Evolutionary conservation across 2,329 filamentous ascomycete genomes (phyloP), one percentile per base, ranked within the genome.

Genomic region (Aspergillus eucalypticola): DNA sequence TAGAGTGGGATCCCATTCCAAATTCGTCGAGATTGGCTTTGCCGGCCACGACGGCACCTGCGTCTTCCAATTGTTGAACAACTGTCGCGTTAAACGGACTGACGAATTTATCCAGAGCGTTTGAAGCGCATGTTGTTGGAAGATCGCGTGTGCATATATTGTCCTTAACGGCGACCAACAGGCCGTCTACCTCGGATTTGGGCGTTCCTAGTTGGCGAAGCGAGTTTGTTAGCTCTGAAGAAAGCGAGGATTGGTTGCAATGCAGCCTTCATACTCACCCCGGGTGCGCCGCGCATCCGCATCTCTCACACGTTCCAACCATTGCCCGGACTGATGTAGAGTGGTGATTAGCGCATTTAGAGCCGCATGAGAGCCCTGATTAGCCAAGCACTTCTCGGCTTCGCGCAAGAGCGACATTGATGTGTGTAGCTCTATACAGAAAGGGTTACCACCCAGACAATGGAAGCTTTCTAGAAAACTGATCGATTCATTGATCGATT

Each of bases 21-120:
- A 96, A 96, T 73, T 96, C 95, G 77, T 98, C 95, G 82, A 98
- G 87, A 73, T 96, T 96, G 2, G 92, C 93, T 76, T 96, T 96
- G 6, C 89, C 90, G 1, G 88, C 82, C 2, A 94, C 74, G 5
- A 83, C 74, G 5, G 86, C 87, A 44, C 89, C 90, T 5, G 84
- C 82, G 27, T 79, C 73, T 58, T 84, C 83, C 35, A 97, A 82
- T 67, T 88, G 84, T 54, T 82, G 78, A 35, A 96, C 86, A 17
- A 97, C 88, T 8, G 91, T 94, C 17, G 94, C 92, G 72, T 93
- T 86, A 75, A 90, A 94, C 3, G 93, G 91, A 62, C 90, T 92
- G 38, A 75, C 79, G 75, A 93, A 91, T 62, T 80, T 81, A n/a
- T 81, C 73, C 42, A 98, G 84, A 57, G 92, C 90, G 19, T 79